Conservation (phyloP, 1,284 basidiomycete species). For the Sporisorium exsertum region DNA sequence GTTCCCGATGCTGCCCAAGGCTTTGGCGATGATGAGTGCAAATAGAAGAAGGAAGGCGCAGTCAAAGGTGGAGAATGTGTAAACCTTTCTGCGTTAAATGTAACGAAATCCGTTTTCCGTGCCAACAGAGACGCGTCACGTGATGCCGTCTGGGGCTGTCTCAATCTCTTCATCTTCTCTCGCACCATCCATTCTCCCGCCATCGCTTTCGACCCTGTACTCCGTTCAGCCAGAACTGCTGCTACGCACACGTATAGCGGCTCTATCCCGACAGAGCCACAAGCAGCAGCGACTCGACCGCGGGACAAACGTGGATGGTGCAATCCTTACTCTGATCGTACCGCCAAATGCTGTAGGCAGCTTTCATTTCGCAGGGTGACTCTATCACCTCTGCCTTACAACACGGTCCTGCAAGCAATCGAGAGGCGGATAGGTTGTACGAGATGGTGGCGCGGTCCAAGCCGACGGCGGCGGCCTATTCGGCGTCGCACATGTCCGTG, state of each 20-base stretch:
- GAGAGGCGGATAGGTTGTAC: background rate
- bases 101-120: slow-evolving; percentile 33
- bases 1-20: background rate
- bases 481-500: slow-evolving; percentile 48
- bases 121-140: slow-evolving; percentile 21
- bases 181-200: background rate
- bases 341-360: slow-evolving; percentile 32
- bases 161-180: slow-evolving; percentile 19
- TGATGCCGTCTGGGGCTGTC: slow-evolving; percentile 20
- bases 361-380: slow-evolving; percentile 26
- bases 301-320: slow-evolving; percentile 1
- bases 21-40: background rate
- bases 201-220: background rate
- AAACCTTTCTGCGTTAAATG: slow-evolving; percentile 3
- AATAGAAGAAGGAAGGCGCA: slow-evolving; percentile 11
- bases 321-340: background rate
- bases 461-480: slow-evolving; percentile 47
- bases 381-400: slow-evolving; percentile 23
- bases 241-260: background rate
- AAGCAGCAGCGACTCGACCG: background rate
- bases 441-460: slow-evolving; percentile 36
- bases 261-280: background rate
- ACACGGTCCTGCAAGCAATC: background rate
- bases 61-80: slow-evolving; percentile 25
- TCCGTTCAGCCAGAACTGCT: background rate